Conservation (phyloP, 352 stramenopile species). For the Globisporangium uncinulatum region DNA sequence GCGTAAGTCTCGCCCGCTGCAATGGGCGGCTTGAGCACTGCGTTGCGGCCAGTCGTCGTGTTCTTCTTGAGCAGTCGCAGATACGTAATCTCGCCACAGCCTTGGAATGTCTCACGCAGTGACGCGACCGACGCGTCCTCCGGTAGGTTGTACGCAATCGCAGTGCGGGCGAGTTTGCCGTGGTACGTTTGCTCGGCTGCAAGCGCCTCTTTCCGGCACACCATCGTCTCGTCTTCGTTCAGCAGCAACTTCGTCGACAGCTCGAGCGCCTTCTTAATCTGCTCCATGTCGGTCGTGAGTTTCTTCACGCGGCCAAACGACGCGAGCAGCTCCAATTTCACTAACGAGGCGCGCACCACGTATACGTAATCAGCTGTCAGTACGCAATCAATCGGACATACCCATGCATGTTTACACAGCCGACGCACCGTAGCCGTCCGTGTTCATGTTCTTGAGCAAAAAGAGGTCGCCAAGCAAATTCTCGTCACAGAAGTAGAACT, state of each 20-base stretch:
- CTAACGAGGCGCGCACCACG: constrained; percentile 17
- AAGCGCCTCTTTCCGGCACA: constrained; percentile 82
- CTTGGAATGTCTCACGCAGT: constrained; percentile 79
- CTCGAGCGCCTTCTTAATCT: constrained; percentile 78
- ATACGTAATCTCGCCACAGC: constrained; percentile 82
- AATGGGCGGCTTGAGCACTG: constrained; percentile 84
- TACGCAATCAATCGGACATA: too few relatives aligned
- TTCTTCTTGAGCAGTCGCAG: constrained; percentile 88
- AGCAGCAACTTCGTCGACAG: constrained; percentile 81
- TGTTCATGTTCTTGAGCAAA: constrained; percentile 88
- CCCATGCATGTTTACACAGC: too few relatives aligned
- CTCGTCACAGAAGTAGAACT: constrained; percentile 88
- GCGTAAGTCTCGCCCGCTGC: constrained; percentile 82
- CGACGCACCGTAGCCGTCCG: constrained; percentile 73
- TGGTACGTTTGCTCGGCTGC: constrained; percentile 80
- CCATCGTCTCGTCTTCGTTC: constrained; percentile 78
- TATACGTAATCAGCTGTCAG: too few relatives aligned
- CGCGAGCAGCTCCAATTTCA: constrained; percentile 79
- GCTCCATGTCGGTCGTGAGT: constrained; percentile 76
- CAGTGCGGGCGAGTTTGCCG: constrained; percentile 77
- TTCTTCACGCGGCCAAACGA: constrained; percentile 86
- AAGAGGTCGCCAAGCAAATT: constrained; percentile 84
- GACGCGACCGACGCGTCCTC: constrained; percentile 83
- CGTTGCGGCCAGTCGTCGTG: constrained; percentile 79
- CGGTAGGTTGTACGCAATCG: constrained; percentile 84